phyloP scores from a whole-genome alignment of 2,329 filamentous ascomycete species.

The Penicillium carneum region DNA sequence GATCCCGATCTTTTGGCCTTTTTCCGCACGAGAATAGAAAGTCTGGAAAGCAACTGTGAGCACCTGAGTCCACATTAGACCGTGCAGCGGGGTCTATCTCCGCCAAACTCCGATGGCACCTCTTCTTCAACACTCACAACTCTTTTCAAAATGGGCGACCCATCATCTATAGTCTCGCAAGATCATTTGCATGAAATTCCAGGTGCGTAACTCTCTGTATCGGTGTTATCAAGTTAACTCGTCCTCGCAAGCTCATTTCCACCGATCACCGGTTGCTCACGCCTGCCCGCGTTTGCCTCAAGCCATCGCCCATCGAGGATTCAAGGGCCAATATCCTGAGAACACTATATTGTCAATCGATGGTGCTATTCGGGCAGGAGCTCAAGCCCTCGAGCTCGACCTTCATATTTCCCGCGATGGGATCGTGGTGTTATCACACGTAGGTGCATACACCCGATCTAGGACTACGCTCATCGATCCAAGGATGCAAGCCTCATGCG shows the following conservation, averaged over 20 bases:
- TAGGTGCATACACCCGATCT: constrained; percentile 48
- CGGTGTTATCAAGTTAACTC: constrained; percentile 6
- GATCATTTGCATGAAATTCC: constrained; percentile 7
- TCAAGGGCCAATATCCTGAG: constrained; percentile 78
- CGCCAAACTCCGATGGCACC: constrained; percentile 27
- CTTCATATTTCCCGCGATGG: constrained; percentile 82
- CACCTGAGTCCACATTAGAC: background rate
- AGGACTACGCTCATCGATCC: constrained; percentile 14
- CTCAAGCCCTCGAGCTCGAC: constrained; percentile 87
- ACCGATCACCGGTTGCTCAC: constrained; percentile 16
- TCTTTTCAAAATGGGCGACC: constrained; percentile 19
- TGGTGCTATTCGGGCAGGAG: constrained; percentile 74
- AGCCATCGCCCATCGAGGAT: constrained; percentile 54
- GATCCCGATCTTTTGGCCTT: background rate
- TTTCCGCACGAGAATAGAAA: background rate
- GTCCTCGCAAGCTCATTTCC: constrained; percentile 25
- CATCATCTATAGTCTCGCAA: background rate
- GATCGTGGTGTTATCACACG: constrained; percentile 84
- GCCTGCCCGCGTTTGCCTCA: constrained; percentile 39
- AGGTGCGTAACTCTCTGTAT: constrained; percentile 11
- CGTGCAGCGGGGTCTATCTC: constrained; percentile 20
- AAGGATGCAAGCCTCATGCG: constrained; percentile 78
- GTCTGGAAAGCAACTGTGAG: background rate
- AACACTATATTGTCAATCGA: constrained; percentile 83
- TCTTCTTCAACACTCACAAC: constrained; percentile 1